Conservation (phyloP, 129 eudicot species). For the Flaveria linearis region DNA sequence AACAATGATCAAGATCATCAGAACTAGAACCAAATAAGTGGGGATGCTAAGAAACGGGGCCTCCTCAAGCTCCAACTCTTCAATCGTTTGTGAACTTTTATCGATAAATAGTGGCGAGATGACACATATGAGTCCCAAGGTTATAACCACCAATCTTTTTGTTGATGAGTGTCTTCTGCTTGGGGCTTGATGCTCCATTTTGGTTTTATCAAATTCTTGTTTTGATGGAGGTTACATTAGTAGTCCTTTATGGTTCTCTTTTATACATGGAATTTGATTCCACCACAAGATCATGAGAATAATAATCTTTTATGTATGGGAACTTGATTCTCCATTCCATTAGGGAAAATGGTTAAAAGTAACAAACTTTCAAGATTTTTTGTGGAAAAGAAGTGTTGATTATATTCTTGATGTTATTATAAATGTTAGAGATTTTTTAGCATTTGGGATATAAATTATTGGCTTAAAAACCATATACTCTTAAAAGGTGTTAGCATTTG, state of each 20-base stretch:
- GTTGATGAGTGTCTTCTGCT: conserved; percentile 47
- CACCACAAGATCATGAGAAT: conserved; percentile 20
- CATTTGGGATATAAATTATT: no score
- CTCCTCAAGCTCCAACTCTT: conserved; percentile 57
- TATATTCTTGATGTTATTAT: conserved; percentile 16
- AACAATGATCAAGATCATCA: conserved; percentile 55
- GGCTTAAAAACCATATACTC: no score
- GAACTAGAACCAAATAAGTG: conserved; percentile 48
- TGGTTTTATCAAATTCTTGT: neutral
- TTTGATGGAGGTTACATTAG: conserved; percentile 4
- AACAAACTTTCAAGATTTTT: conserved; percentile 17
- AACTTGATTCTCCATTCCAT: conserved; percentile 33
- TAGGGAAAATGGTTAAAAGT: conserved; percentile 19
- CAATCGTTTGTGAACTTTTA: conserved; percentile 29
- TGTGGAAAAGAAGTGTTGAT: conserved; percentile 15
- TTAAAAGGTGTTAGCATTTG: no score
- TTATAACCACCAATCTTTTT: conserved; percentile 54
- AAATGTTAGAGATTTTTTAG: neutral
- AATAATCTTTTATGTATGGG: conserved; percentile 31
- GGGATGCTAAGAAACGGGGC: conserved; percentile 39
- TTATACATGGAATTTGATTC: conserved; percentile 35
- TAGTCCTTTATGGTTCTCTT: conserved; percentile 20
- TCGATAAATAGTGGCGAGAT: conserved; percentile 79
- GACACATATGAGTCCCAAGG: conserved; percentile 57
- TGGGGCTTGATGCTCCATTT: conserved; percentile 52